Evolutionary conservation across 345 rosid genomes (phyloP).

Genomic region (Cardiospermum halicacabum): DNA sequence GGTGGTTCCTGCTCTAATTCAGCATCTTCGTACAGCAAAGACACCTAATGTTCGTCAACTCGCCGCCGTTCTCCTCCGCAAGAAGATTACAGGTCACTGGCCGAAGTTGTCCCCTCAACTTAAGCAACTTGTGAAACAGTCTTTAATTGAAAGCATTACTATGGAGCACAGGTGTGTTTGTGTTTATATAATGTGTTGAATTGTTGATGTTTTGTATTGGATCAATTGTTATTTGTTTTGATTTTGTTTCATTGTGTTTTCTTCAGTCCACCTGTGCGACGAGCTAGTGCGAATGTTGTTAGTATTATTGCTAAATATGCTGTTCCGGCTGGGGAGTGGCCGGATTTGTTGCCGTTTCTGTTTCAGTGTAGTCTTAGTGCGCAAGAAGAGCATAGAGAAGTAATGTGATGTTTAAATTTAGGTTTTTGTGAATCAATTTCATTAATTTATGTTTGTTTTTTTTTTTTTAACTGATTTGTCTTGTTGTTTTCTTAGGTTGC

Average conservation of each 20-base stretch:
- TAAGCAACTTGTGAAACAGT: slow-evolving; percentile 79
- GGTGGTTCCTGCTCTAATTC: slow-evolving; percentile 91
- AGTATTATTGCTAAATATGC: slow-evolving; percentile 91
- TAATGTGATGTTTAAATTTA: slow-evolving; percentile 12
- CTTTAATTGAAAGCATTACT: slow-evolving; percentile 91
- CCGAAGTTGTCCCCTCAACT: slow-evolving; percentile 82
- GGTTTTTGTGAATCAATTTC: too few relatives aligned
- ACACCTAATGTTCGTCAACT: slow-evolving; percentile 98
- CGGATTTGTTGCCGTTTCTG: slow-evolving; percentile 79
- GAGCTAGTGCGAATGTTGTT: slow-evolving; percentile 98
- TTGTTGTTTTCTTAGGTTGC: slow-evolving; percentile 50
- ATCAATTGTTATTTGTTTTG: too few relatives aligned
- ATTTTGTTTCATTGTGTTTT: too few relatives aligned
- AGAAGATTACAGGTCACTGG: slow-evolving; percentile 99
- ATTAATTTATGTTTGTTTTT: too few relatives aligned
- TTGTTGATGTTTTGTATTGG: too few relatives aligned
- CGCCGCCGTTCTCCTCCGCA: slow-evolving; percentile 97
- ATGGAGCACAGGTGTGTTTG: slow-evolving; percentile 63
- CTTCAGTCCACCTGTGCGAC: slow-evolving; percentile 78
- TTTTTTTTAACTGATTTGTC: too few relatives aligned
- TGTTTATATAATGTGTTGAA: too few relatives aligned
- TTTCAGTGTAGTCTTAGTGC: slow-evolving; percentile 95
- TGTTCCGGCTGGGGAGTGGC: slow-evolving; percentile 97
- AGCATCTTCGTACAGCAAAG: slow-evolving; percentile 98
- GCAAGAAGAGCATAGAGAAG: slow-evolving; percentile 98